Conservation (phyloP, 228 moss, liverwort and hornwort genomes). For the Sphagnum fallax region DNA sequence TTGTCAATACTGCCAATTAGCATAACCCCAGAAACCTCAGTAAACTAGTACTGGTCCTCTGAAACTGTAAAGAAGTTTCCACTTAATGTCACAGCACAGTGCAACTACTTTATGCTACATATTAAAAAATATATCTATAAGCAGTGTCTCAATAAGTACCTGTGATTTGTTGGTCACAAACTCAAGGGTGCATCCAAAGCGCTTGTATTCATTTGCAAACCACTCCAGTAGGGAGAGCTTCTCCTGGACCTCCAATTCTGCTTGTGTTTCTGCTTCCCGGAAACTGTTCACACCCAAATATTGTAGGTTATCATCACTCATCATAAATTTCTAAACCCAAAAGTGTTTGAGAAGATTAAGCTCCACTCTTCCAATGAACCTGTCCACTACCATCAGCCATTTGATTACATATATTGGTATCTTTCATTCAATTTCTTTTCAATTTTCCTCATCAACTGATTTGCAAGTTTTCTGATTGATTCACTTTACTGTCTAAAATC, state of each 20-base stretch:
- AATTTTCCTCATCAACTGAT: too few species aligned
- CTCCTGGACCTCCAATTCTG: conserved; percentile 86
- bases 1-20: too few species aligned
- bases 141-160: conserved; percentile 11
- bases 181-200: conserved; percentile 90
- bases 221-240: conserved; percentile 84
- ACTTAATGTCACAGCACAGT: too few species aligned
- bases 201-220: conserved; percentile 98
- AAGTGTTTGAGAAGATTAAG: not conserved
- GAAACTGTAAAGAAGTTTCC: too few species aligned
- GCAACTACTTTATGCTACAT: too few species aligned
- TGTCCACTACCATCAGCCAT: not conserved
- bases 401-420: too few species aligned
- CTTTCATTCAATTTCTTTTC: too few species aligned
- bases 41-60: too few species aligned
- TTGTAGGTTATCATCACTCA: not conserved
- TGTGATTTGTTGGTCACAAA: conserved; percentile 98
- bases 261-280: conserved; percentile 71
- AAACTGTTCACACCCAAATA: conserved; percentile 28
- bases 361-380: not conserved
- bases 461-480: too few species aligned
- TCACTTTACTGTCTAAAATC: too few species aligned
- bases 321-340: not conserved
- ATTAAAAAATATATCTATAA: too few species aligned
- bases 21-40: too few species aligned